Base-by-base conservation (phyloP, 371 early-diverging fungal species). In the Mortierella sp. region DNA sequence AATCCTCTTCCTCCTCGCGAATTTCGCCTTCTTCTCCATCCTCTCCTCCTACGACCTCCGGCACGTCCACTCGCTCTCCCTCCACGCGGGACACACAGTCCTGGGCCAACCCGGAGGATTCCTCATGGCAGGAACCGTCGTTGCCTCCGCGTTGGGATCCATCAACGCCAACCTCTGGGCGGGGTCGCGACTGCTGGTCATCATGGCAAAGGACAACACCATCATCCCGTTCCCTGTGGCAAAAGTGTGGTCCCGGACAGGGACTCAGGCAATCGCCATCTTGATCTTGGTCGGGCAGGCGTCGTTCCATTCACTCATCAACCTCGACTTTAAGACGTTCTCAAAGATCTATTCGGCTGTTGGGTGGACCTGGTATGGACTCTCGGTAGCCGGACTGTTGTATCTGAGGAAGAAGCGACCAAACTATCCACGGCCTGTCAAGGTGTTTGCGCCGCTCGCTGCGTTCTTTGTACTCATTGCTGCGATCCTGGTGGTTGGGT, bases 131-230 rank as follows among this genome's bases (percentile, higher is more conserved):
- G 78, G 72, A 13, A 85, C 80, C 4, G 85, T 85, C 14, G 64
- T 85, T 6, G 80, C 80, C 24, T 80, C 85, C 0, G 80, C 85
- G 8, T 45, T 85, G 7, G 85, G 85, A 34, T 80, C 85, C 40
- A 85, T 85, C 68, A 85, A 85, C 40, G 85, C 80, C 58, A 85
- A 85, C 47, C 64, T 85, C 41, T 85, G 85, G 85, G 80, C 80
- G 0, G 85, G 80, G 2, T 77, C 80, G 0, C 75, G 85, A 3
- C 37, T 85, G 1, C 41, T 85, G 45, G 85, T 78, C 13, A 80
- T 79, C 47, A 71, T 80, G 73, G 85, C 85, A 39, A 71, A 85
- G 66, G 85, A 85, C 39, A 78, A 80, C 37, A 70, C 80, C 6
- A 39, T 85, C 24, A 58, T 85, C 52, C 85, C 85, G 0, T 50